Evolutionary conservation across 495 filamentous ascomycete species (phyloP), one percentile per base, ranked within the genome.

Genomic region (Lophiotrema nucula): DNA sequence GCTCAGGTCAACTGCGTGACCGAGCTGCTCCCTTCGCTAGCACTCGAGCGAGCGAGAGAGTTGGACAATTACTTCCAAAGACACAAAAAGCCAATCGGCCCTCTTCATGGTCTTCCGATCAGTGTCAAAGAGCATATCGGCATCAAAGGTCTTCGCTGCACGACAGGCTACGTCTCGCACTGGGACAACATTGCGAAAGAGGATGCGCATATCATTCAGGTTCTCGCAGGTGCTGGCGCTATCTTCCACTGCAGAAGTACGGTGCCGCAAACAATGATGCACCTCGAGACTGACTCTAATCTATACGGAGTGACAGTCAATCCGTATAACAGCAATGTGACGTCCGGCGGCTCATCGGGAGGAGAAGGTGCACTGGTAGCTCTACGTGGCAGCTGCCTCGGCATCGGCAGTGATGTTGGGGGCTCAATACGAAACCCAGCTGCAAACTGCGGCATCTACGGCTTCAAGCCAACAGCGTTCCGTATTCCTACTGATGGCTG

Each of bases 31-130:
- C 83, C 85, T 8, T 69, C 55, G 1, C 56, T 58, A 1, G 71
- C 73, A 3, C 56, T 76, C 8, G 38, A 31, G n/a, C 62, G 72
- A 8, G 72, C 72, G 3, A 55, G 62, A 22, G 59, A 68, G n/a
- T 64, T 74, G 0, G 73, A 76, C 47, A 52, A 57, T 25, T 69
- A 74, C 53, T 58, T 65, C 25, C 21, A 49, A 2, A 13, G 58
- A 22, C 61, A 73, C 41, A 45, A 47, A 21, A 74, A 73, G 43
- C 70, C 77, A 3, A 58, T 81, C 13, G 86, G 86, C 0, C 85
- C 84, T 2, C 71, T 89, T 0, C 86, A 89, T 55, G 86, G 86
- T 16, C 55, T 89, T 4, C 86, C 86, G 0, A 81, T 88, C 23
- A 83, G 79, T 28, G 76, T 87, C 12, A 89, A 89, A 68, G 86